Conservation (phyloP, 176 grass and related monocot species). For the Dendrocalamus sinicus region DNA sequence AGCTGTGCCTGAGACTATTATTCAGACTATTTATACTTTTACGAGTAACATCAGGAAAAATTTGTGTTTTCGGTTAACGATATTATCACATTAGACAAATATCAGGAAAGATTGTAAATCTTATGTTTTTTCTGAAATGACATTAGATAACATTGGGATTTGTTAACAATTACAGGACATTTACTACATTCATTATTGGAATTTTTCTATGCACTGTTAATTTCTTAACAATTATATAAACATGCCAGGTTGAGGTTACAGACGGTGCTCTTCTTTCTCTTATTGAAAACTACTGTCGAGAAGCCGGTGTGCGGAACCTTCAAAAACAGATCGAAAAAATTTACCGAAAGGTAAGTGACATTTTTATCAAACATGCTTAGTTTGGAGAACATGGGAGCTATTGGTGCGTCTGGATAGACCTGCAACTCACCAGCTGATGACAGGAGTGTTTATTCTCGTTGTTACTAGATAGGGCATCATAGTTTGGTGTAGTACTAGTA, state of each 20-base stretch:
- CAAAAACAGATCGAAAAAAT: conserved; percentile 99
- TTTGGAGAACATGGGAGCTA: background rate
- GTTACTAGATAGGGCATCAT: background rate
- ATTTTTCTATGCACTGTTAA: background rate
- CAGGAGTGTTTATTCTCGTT: background rate
- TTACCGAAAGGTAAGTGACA: conserved; percentile 82
- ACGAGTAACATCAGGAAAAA: too few species aligned
- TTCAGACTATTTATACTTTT: background rate
- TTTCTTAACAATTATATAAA: conserved; percentile 36
- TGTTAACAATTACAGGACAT: too few species aligned
- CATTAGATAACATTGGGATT: background rate
- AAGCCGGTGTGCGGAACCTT: conserved; percentile 98
- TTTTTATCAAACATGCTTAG: background rate
- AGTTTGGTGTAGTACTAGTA: background rate
- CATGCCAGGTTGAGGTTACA: conserved; percentile 87
- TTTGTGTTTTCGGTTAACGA: background rate
- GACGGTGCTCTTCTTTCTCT: conserved; percentile 90
- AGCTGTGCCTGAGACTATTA: background rate
- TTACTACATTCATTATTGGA: background rate
- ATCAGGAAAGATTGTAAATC: background rate
- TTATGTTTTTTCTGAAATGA: background rate
- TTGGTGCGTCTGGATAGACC: background rate
- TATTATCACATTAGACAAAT: background rate
- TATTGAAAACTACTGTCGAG: conserved; percentile 94
- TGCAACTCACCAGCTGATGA: background rate